A percentile compares a stretch with the other conserved stretches of the same genome.
phyloP scores from a whole-genome alignment of 148 eudicot species.

The Vaccinium darrowii region DNA sequence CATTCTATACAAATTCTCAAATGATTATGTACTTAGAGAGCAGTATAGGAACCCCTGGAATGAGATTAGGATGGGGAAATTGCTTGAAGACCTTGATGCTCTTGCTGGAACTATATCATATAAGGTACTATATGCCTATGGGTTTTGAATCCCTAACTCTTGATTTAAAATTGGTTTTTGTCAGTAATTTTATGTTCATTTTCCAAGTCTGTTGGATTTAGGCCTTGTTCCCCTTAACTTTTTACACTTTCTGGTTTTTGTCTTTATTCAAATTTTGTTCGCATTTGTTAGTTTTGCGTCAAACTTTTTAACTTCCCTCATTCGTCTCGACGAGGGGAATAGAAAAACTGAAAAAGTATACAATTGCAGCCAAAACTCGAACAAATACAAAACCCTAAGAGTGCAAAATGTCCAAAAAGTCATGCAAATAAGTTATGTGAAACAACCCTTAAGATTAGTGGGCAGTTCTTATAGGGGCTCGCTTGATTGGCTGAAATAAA shows the following conservation, averaged over 20 bases:
- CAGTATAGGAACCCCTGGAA: slow-evolving; percentile 95
- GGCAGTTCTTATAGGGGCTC: neutral
- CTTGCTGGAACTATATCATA: slow-evolving; percentile 88
- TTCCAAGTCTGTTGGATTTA: neutral
- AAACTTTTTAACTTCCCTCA: no score
- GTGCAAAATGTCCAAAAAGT: no score
- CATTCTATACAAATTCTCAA: slow-evolving; percentile 58
- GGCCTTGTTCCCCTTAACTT: no score
- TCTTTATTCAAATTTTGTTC: no score
- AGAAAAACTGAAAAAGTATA: no score
- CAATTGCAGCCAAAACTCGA: no score
- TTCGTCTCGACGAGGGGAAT: no score
- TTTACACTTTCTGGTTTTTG: no score
- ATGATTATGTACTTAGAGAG: slow-evolving; percentile 71
- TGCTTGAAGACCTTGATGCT: slow-evolving; percentile 97
- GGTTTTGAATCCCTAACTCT: neutral
- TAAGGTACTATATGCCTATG: slow-evolving; percentile 41
- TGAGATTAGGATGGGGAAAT: slow-evolving; percentile 75
- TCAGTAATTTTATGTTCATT: neutral
- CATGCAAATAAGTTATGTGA: no score
- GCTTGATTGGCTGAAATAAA: neutral
- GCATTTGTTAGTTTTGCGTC: no score
- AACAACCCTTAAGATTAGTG: neutral
- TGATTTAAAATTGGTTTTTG: neutral
- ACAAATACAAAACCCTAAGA: no score